A percentile compares a stretch with the other conserved stretches of the same genome.
Conservation (phyloP, 1,139 yeast species). For the Yamadazyma taylorii region DNA sequence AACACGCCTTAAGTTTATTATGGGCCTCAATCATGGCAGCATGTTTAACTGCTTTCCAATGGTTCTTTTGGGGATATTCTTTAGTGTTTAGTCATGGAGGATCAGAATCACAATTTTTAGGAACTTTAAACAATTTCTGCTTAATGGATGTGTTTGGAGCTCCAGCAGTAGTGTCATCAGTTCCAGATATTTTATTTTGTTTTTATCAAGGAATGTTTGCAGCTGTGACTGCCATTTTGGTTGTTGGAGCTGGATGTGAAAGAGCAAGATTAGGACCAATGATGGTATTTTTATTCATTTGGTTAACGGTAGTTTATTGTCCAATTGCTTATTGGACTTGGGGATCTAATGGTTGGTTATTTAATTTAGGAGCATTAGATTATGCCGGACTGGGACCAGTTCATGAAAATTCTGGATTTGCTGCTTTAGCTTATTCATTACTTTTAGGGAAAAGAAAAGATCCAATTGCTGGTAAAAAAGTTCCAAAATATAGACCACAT, state of each 20-base stretch:
- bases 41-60: constrained; percentile 80
- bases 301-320: constrained; percentile 96
- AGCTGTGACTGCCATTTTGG: constrained; percentile 83
- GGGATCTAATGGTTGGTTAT: constrained; percentile 91
- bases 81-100: constrained; percentile 75
- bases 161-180: constrained; percentile 62
- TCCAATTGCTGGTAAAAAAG: constrained; percentile 64
- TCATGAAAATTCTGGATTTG: constrained; percentile 91
- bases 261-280: constrained; percentile 95
- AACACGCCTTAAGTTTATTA: constrained; percentile 83
- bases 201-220: constrained; percentile 97
- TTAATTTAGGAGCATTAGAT: constrained; percentile 78
- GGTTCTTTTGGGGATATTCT: constrained; percentile 98
- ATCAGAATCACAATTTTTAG: constrained; percentile 62
- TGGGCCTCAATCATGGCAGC: constrained; percentile 95
- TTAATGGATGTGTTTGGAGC: constrained; percentile 79
- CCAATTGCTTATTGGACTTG: constrained; percentile 97
- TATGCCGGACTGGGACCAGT: constrained; percentile 99
- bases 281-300: constrained; percentile 88
- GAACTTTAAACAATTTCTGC: constrained; percentile 77
- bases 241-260: constrained; percentile 97
- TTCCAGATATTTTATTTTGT: constrained; percentile 87
- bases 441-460: constrained; percentile 90
- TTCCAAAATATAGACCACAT: constrained; percentile 91
- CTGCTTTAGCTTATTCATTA: constrained; percentile 90